Conservation (phyloP, 1,284 basidiomycete species). For the Puccinia triticina region DNA sequence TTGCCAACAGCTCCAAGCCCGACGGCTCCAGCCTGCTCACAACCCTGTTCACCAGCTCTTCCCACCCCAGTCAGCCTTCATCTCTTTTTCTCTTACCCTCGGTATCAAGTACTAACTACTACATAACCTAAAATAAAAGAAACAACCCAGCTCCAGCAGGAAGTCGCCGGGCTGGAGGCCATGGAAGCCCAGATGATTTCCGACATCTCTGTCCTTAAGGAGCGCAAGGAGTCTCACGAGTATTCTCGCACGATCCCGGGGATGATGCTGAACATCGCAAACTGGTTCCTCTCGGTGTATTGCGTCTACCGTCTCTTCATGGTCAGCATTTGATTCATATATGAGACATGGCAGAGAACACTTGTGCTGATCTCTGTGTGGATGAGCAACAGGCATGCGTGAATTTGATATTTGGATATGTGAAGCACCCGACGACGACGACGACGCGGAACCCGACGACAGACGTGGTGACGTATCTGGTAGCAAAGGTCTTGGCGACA, state of each 20-base stretch:
- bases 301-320: conserved; percentile 59
- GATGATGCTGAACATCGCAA: conserved; percentile 57
- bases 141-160: conserved; percentile 59
- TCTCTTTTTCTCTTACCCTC: not conserved
- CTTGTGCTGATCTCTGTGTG: not conserved
- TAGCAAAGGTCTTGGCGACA: conserved; percentile 58
- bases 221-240: conserved; percentile 58
- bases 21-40: conserved; percentile 52
- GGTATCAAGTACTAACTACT: not conserved
- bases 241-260: conserved; percentile 59
- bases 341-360: no score
- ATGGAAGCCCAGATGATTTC: conserved; percentile 61
- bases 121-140: conserved; percentile 53
- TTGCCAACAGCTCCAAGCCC: conserved; percentile 51
- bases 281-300: conserved; percentile 61
- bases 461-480: conserved; percentile 56
- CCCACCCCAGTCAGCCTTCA: conserved; percentile 3
- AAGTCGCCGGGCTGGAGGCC: conserved; percentile 60
- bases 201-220: conserved; percentile 59
- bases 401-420: conserved; percentile 60
- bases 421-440: not conserved
- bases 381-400: conserved; percentile 55
- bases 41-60: conserved; percentile 52
- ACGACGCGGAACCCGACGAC: conserved; percentile 50
- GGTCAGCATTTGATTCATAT: conserved; percentile 48